phyloP scores from a whole-genome alignment of 345 rosid genomes.

The Gossypium turneri region DNA sequence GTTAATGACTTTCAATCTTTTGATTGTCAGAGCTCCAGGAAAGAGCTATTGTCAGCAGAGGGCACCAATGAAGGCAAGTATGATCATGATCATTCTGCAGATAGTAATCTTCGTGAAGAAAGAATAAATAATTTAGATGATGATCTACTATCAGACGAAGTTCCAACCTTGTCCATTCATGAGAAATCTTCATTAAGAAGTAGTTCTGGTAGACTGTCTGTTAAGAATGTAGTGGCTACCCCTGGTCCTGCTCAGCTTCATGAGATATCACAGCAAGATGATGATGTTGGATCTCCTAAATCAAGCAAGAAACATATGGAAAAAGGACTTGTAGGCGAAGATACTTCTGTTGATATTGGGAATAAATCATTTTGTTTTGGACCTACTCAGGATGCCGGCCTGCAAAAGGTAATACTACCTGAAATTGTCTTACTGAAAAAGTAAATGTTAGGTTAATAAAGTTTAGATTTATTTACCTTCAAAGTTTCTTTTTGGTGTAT shows the following conservation, averaged over 20 bases:
- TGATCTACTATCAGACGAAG: constrained; percentile 65
- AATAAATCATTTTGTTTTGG: constrained; percentile 51
- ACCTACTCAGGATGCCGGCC: constrained; percentile 46
- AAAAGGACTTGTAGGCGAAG: constrained; percentile 48
- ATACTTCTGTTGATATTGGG: constrained; percentile 37
- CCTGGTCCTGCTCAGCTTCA: constrained; percentile 34
- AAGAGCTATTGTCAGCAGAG: constrained; percentile 39
- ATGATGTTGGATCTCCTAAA: constrained; percentile 46
- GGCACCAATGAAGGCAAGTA: constrained; percentile 38
- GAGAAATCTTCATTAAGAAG: constrained; percentile 46
- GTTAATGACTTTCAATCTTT: constrained; percentile 11
- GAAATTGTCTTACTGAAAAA: neutral
- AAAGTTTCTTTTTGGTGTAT: neutral
- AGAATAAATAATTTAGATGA: constrained; percentile 50
- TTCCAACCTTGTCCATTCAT: constrained; percentile 68
- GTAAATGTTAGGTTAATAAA: neutral
- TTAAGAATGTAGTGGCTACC: constrained; percentile 34
- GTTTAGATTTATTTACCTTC: neutral
- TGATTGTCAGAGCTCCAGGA: constrained; percentile 43
- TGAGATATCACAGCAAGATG: constrained; percentile 42
- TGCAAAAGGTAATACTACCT: constrained; percentile 54
- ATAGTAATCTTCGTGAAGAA: constrained; percentile 42
- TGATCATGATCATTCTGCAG: constrained; percentile 40
- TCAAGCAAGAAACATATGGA: constrained; percentile 33
- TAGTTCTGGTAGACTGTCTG: constrained; percentile 34